Evolutionary conservation across 106 monocot genomes (phyloP), one percentile per base, ranked within the genome.

Genomic region (Dendrobium nobile): DNA sequence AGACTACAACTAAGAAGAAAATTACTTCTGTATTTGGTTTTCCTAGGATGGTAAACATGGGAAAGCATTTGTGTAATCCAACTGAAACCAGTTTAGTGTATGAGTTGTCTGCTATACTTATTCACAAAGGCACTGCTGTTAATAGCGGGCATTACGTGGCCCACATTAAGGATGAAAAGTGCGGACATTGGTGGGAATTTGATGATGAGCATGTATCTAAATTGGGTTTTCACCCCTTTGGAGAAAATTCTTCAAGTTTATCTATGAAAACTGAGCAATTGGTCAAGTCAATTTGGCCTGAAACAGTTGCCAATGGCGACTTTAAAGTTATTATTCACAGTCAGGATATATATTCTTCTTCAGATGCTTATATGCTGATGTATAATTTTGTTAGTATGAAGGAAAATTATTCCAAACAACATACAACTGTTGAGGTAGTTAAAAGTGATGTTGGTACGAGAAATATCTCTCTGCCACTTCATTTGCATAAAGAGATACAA

Each of bases 281-380:
- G 18, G 24, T 55, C 0, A 68, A 80, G 58, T 40, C 42, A 26
- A 70, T 68, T 79, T 47, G 28, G 5, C 61, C 78, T 81, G 82
- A 59, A 56, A 48, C 58, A 28, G 17, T 75, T 78, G 84, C 83
- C 26, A 90, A 90, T 90, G 87, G 87, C 77, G 48, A 48, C 22
- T 67, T 75, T 20, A 80, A 84, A 77, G 41, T 17, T 72, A 18
- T 72, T 77, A 54, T 68, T 51, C 8, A 59, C 65, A 47, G 2
- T 0, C 24, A 83, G 65, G 84, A 99, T 75, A 88, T 88, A 56
- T 99, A 91, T 84, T 95, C 89, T 44, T 91, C 98, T 54, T 93
- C 89, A 82, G 98, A 99, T 99, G 92, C 92, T 45, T 99, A 99
- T 77, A 99, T 99, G 98, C 87, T 99, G 73, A 99, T 99, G 92